Evolutionary conservation across 352 stramenopile genomes (phyloP), one percentile per base, ranked within the genome.

Genomic region (Phytophthora ohioensis): DNA sequence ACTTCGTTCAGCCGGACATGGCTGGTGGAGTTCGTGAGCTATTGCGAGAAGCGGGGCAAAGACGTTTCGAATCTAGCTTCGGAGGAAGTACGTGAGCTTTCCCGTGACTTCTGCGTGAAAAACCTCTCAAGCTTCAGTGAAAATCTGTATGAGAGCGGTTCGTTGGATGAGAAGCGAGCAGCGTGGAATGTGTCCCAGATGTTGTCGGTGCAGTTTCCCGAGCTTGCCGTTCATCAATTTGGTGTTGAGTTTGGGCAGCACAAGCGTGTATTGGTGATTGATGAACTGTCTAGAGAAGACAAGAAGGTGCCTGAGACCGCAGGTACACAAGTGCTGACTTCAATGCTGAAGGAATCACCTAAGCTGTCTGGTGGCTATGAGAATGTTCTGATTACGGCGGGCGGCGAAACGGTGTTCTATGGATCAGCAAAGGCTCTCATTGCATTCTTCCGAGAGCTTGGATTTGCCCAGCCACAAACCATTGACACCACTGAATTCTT

Each of bases 141-240:
- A 32, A 74, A 69, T 45, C 36, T 69, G 12, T 74, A 69, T 34
- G 38, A 65, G 8, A 60, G 31, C 65, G 67, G 59, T 17, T 74
- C 59, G 32, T 49, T 68, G 46, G 66, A 65, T 41, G 67, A 74
- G 52, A 74, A 74, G 46, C 45, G 27, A 60, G 58, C 67, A 48
- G 57, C 45, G 12, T 69, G 67, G 67, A 74, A 74, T 48, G 46
- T 74, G 13, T 58, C 58, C 3, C 59, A 64, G 27, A 54, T 52
- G n/a, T 39, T 74, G 27, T 69, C 67, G 9, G 52, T 36, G 15
- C 58, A 65, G 41, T 63, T 74, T 32, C 67, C 67, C 9, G 59
- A 74, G 39, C 32, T 74, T 45, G 67, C 67, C 30, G 59, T 65
- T 56, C 53, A 61, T 31, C 31, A 69, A 55, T 69, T 74, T 57